Evolutionary conservation across 139 green algal genomes (phyloP).

Genomic region (Zygnema circumcarinatum): DNA sequence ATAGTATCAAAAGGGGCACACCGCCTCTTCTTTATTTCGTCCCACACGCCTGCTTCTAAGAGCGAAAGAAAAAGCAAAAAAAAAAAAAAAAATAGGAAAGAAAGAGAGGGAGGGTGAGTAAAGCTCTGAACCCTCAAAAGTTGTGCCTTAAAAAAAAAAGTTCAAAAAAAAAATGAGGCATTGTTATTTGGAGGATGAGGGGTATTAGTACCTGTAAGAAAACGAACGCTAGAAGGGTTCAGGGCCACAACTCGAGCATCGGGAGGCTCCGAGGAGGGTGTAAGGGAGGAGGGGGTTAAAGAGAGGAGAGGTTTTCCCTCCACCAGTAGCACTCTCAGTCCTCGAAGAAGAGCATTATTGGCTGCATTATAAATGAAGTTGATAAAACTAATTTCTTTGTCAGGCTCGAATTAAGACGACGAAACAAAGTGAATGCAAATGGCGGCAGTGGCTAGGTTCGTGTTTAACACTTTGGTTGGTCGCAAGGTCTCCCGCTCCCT

Average conservation of each 20-base stretch:
- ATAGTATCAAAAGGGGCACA: slow-evolving; percentile 23
- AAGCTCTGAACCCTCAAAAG: too few species aligned
- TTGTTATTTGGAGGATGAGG: too few species aligned
- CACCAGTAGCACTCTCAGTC: slow-evolving; percentile 2
- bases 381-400: background rate
- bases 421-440: too few species aligned
- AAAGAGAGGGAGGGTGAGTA: too few species aligned
- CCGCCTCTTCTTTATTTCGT: slow-evolving; percentile 11
- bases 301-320: slow-evolving; percentile 8
- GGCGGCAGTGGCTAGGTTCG: too few species aligned
- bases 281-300: background rate
- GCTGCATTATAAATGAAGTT: slow-evolving; percentile 14
- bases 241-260: slow-evolving; percentile 8
- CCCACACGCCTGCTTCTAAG: slow-evolving; percentile 11
- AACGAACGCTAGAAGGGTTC: background rate
- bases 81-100: background rate
- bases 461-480: too few species aligned
- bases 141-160: too few species aligned
- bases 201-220: slow-evolving; percentile 15
- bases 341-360: background rate
- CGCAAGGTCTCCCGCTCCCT: too few species aligned
- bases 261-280: slow-evolving; percentile 5
- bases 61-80: slow-evolving; percentile 1
- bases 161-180: too few species aligned
- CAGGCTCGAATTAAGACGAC: background rate